A percentile compares a stretch with the other conserved stretches of the same genome.
These are phyloP conservation scores for Solanum hybrid DNA, from an alignment of 305 asterid genomes.

Conservation along the genomic window DNA sequence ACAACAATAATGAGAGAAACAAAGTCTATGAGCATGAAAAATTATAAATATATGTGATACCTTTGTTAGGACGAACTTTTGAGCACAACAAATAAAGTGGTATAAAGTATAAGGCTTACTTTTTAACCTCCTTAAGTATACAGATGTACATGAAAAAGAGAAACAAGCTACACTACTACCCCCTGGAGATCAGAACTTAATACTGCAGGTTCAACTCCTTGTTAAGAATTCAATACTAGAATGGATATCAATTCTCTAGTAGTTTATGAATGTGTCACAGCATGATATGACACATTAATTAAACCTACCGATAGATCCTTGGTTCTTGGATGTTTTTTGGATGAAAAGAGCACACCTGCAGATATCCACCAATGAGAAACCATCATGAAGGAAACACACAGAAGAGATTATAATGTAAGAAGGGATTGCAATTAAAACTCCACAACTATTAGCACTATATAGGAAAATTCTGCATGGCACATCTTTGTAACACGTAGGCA, in stretches of 20 bases:
- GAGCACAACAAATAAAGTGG: neutral
- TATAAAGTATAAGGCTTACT: neutral
- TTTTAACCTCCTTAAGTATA: neutral
- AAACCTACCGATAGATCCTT: constrained; percentile 78
- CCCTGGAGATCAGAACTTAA: neutral
- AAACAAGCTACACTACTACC: neutral
- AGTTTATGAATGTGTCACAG: neutral
- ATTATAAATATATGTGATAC: neutral
- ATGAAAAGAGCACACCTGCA: constrained; percentile 88
- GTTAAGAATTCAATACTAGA: neutral
- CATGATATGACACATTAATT: neutral
- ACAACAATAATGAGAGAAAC: neutral
- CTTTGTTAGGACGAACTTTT: neutral
- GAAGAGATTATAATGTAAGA: neutral
- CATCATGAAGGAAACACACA: neutral
- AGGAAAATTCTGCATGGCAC: neutral
- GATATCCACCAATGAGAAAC: constrained; percentile 11
- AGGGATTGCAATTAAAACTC: neutral
- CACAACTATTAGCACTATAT: neutral
- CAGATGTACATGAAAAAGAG: neutral
- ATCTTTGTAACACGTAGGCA: neutral
- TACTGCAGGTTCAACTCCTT: neutral
- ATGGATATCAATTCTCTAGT: neutral
- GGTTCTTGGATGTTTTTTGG: constrained; percentile 93
- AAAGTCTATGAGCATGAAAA: neutral